Conservation (phyloP, 23 red algal species). For the Gracilaria domingensis region DNA sequence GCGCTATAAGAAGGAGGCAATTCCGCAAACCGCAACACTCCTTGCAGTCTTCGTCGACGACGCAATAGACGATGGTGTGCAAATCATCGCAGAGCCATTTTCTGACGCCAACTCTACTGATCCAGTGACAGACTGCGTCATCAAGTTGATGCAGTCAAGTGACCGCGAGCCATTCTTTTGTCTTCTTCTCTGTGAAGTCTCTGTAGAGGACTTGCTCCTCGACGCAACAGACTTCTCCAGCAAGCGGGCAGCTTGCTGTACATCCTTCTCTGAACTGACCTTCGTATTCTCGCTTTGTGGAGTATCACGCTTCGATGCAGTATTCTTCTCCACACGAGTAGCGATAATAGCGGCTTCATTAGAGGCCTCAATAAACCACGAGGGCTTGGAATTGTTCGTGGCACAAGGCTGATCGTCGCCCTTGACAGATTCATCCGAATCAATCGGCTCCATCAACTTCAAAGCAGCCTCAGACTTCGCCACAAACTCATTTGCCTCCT, state of each 20-base stretch:
- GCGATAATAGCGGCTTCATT: neutral
- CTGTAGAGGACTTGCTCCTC: neutral
- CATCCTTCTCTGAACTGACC: neutral
- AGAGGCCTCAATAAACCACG: constrained; percentile 50
- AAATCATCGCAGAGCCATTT: neutral
- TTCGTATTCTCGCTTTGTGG: neutral
- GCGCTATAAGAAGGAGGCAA: constrained; percentile 68
- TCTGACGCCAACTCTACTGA: neutral
- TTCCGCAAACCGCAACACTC: constrained; percentile 67
- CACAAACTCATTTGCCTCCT: constrained; percentile 34
- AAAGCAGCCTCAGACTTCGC: constrained; percentile 12
- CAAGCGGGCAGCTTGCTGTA: constrained; percentile 13
- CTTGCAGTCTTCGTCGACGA: constrained; percentile 29
- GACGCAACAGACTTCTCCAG: constrained; percentile 7
- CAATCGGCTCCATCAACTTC: constrained; percentile 5
- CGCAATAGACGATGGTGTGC: neutral
- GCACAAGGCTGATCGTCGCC: neutral
- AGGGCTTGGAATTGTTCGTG: constrained; percentile 26
- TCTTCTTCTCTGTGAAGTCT: neutral
- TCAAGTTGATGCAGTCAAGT: neutral
- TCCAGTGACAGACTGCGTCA: neutral
- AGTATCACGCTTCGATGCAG: neutral
- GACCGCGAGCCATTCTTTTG: constrained; percentile 14
- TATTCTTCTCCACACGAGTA: neutral
- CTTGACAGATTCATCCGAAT: constrained; percentile 33